Base-by-base conservation (phyloP, 257 asterid species). In the Nicotiana undulata region DNA sequence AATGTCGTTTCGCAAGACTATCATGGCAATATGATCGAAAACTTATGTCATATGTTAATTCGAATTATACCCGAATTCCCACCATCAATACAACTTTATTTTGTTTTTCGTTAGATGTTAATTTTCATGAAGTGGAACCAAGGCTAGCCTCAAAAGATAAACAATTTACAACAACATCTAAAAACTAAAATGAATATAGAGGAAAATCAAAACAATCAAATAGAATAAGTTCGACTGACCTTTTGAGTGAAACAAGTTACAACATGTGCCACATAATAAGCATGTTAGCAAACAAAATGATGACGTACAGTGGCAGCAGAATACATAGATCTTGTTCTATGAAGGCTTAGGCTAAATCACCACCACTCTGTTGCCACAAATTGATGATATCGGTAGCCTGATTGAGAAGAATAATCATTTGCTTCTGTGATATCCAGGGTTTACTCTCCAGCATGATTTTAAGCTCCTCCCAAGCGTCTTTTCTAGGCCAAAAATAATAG, bases 381-480 rank as follows among this genome's bases (percentile, higher is more conserved):
- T 85, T 87, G 84, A 87, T 85, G 79, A 87, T 87, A 63, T 83
- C 90, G 16, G 90, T 87, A 55, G 88, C 90, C 84, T 87, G 90
- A 85, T 87, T 87, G 55, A 87, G 90, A 83, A 87, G 88, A 79
- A 85, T 79, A 78, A 87, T 77, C 46, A 80, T 63, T 75, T 87
- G 84, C 28, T 85, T 85, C 83, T 81, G 80, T 76, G 88, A 83
- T 55, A 87, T 85, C 90, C 90, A 87, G 12, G 85, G 63, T 82
- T 87, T 87, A 32, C 85, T 76, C 85, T 85, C 90, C 55, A 87
- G 76, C 87, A 85, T 9, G 64, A 65, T 80, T 82, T 85, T 83
- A 9, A 87, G 84, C 82, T 87, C 90, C 82, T 87, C 90, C 90
- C 90, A 87, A 0, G 90, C 90, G 83, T 87, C 90, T 85, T 87